Conservation (phyloP, 2,329 filamentous ascomycete species). For the Fusarium stilboides region DNA sequence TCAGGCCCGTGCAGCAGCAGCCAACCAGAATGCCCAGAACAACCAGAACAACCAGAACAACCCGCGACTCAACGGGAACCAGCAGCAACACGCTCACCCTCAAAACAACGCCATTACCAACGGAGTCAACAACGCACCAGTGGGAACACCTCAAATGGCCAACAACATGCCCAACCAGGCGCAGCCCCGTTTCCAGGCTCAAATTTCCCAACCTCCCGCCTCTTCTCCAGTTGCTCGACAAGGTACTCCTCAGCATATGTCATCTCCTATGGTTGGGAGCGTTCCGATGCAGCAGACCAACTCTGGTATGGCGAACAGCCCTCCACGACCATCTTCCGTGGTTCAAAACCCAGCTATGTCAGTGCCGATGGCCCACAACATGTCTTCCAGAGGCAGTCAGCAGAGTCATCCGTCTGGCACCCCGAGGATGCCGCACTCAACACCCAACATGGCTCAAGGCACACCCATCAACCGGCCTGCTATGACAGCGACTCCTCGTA, state of each 20-base stretch:
- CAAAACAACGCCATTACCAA: slow-evolving; percentile 56
- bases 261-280: slow-evolving; percentile 75
- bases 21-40: slow-evolving; percentile 48
- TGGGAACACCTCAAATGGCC: slow-evolving; percentile 57
- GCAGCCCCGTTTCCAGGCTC: slow-evolving; percentile 66
- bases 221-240: slow-evolving; percentile 78
- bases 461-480: slow-evolving; percentile 71
- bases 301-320: slow-evolving; percentile 78
- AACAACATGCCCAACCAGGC: slow-evolving; percentile 57
- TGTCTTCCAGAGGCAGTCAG: slow-evolving; percentile 76
- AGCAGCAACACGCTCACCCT: slow-evolving; percentile 55
- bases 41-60: slow-evolving; percentile 49
- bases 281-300: slow-evolving; percentile 76
- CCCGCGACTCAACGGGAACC: slow-evolving; percentile 47
- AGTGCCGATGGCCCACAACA: slow-evolving; percentile 72
- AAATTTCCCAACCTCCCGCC: slow-evolving; percentile 74
- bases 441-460: slow-evolving; percentile 72
- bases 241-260: slow-evolving; percentile 75
- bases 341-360: slow-evolving; percentile 73
- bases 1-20: slow-evolving; percentile 50
- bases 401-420: slow-evolving; percentile 77
- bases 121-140: slow-evolving; percentile 59
- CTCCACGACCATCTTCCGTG: slow-evolving; percentile 76
- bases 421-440: slow-evolving; percentile 73
- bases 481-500: slow-evolving; percentile 71